Conservation (phyloP, 169 alveolate genomes). For the Cryptosporidium viatorum region DNA sequence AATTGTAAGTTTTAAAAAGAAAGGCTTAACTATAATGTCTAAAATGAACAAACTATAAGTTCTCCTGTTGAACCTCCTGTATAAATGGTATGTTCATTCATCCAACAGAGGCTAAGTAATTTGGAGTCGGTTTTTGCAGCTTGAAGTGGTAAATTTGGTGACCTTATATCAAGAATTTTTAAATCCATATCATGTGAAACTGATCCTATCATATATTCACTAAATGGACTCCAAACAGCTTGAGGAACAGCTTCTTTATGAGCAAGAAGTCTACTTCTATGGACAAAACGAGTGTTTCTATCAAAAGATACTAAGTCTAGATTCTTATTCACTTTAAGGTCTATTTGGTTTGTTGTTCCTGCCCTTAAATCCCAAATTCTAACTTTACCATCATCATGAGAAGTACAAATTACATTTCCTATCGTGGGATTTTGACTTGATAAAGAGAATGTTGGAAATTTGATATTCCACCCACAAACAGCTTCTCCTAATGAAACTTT, state of each 20-base stretch:
- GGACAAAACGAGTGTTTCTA: slow-evolving; percentile 50
- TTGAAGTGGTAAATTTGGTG: slow-evolving; percentile 69
- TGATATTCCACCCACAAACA: slow-evolving; percentile 57
- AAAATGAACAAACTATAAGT: slow-evolving; percentile 44
- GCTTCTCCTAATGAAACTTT: slow-evolving; percentile 26
- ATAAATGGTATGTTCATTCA: slow-evolving; percentile 14
- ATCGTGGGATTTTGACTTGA: slow-evolving; percentile 9
- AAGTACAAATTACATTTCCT: slow-evolving; percentile 59
- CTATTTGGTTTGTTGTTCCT: slow-evolving; percentile 44
- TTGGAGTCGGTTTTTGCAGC: slow-evolving; percentile 54
- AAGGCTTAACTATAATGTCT: slow-evolving; percentile 6
- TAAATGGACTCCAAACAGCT: slow-evolving; percentile 60
- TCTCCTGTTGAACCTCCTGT: slow-evolving; percentile 74
- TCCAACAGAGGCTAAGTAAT: slow-evolving; percentile 61
- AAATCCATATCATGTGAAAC: slow-evolving; percentile 60
- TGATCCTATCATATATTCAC: slow-evolving; percentile 57
- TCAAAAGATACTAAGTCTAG: background rate
- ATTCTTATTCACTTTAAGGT: background rate
- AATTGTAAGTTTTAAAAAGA: background rate
- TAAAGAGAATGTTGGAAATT: slow-evolving; percentile 33
- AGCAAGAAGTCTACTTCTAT: slow-evolving; percentile 56
- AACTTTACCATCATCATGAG: slow-evolving; percentile 73
- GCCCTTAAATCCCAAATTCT: slow-evolving; percentile 72
- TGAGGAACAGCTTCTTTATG: slow-evolving; percentile 44
- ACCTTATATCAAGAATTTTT: slow-evolving; percentile 60